Evolutionary conservation across 2,329 filamentous ascomycete genomes (phyloP).

Genomic region (Colletotrichum cereale): DNA sequence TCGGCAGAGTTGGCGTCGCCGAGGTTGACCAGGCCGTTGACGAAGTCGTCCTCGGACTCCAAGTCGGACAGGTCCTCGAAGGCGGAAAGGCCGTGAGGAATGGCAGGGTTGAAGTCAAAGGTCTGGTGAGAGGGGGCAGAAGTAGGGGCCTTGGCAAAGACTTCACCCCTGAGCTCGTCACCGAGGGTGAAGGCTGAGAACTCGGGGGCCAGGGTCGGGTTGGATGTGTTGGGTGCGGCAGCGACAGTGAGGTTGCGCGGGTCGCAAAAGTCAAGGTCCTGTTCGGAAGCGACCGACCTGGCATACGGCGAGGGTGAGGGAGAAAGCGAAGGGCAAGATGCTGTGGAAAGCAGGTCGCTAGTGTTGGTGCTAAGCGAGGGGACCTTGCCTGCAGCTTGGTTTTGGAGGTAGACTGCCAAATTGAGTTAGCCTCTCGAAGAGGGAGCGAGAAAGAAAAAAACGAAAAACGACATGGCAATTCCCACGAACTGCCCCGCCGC

Average conservation of each 20-base stretch:
- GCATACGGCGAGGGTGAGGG: slow-evolving; percentile 87
- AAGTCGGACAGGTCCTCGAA: slow-evolving; percentile 92
- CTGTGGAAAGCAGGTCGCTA: slow-evolving; percentile 80
- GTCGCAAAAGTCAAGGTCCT: slow-evolving; percentile 89
- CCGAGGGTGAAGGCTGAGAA: slow-evolving; percentile 75
- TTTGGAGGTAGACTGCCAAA: slow-evolving; percentile 62
- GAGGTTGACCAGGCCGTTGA: slow-evolving; percentile 44
- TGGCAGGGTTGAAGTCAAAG: slow-evolving; percentile 66
- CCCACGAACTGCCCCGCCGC: slow-evolving; percentile 32
- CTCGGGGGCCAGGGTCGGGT: slow-evolving; percentile 66
- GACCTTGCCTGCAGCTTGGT: slow-evolving; percentile 60
- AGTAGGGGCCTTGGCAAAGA: slow-evolving; percentile 62
- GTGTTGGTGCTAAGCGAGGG: slow-evolving; percentile 73
- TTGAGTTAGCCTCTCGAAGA: slow-evolving; percentile 51
- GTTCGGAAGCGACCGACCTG: slow-evolving; percentile 74
- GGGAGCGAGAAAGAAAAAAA: not conserved
- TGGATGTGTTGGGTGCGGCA: slow-evolving; percentile 57
- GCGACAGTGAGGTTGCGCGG: slow-evolving; percentile 88
- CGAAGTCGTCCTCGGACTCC: slow-evolving; percentile 67
- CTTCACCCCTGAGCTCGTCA: slow-evolving; percentile 69
- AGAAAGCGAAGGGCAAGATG: slow-evolving; percentile 86
- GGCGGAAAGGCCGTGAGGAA: slow-evolving; percentile 72
- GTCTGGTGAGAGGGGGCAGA: slow-evolving; percentile 53
- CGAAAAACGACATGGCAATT: slow-evolving; percentile 13
- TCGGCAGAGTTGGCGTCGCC: slow-evolving; percentile 59